Evolutionary conservation across 148 eudicot genomes (phyloP).

Genomic region (Spergularia marina): DNA sequence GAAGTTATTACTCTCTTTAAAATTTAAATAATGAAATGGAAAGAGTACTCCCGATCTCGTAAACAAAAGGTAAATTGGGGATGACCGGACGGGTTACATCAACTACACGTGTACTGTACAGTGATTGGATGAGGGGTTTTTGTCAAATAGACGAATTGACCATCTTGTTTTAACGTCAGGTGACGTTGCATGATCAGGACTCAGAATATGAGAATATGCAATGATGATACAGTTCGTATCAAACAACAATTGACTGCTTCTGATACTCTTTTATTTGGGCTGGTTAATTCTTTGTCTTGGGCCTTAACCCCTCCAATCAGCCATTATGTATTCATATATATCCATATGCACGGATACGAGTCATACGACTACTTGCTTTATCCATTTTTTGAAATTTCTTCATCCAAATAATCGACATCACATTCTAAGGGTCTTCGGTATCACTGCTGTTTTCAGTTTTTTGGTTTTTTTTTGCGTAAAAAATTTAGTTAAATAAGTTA

Average conservation of each 20-base stretch:
- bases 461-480: no score
- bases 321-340: neutral
- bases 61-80: no score
- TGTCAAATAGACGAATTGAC: constrained; percentile 9
- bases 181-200: constrained; percentile 19
- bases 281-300: neutral
- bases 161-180: constrained; percentile 10
- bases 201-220: neutral
- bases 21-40: no score
- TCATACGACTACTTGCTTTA: constrained; percentile 15
- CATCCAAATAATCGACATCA: no score
- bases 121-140: neutral
- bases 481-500: no score
- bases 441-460: no score
- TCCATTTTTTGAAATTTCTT: neutral
- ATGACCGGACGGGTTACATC: no score
- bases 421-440: no score
- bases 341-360: neutral
- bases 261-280: neutral
- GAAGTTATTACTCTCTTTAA: no score
- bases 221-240: neutral
- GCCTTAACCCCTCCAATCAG: neutral
- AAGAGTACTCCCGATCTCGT: no score
- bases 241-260: constrained; percentile 1
- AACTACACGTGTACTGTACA: no score